Evolutionary conservation across 768 basidiomycete species (phyloP).

Genomic region (Pholiota microspora): DNA sequence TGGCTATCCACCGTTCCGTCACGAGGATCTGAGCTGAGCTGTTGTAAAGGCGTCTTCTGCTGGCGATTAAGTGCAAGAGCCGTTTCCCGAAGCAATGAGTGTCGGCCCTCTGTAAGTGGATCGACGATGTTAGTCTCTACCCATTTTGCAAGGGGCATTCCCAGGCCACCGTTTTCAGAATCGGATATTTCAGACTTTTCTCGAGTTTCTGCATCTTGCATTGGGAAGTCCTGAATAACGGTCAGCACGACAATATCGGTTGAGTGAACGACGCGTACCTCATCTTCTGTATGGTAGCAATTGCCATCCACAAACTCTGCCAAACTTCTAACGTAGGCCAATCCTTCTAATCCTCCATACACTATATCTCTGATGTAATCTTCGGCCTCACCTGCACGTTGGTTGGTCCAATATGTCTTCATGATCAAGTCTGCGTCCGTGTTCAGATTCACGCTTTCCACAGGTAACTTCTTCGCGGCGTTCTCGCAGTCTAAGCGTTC

Average conservation of each 20-base stretch:
- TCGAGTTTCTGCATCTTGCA: not conserved
- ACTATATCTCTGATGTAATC: conserved; percentile 72
- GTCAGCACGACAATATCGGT: not conserved
- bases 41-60: not conserved
- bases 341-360: conserved; percentile 75
- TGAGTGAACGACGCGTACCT: conserved; percentile 2
- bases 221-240: not conserved
- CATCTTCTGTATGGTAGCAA: conserved; percentile 15
- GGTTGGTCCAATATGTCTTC: conserved; percentile 46
- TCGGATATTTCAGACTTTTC: conserved; percentile 4
- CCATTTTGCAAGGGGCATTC: conserved; percentile 40
- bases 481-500: conserved; percentile 36
- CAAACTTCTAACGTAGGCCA: conserved; percentile 74
- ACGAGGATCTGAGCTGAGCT: conserved; percentile 8
- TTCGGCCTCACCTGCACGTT: conserved; percentile 54
- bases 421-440: conserved; percentile 13
- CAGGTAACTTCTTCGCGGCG: conserved; percentile 13
- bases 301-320: conserved; percentile 65
- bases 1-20: conserved; percentile 29
- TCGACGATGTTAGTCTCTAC: conserved; percentile 43
- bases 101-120: conserved; percentile 45
- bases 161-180: too few relatives aligned
- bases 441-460: not conserved
- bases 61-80: conserved; percentile 24
- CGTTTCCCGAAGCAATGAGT: conserved; percentile 41